A percentile compares a stretch with the other conserved stretches of the same genome.
Conservation (phyloP, 768 basidiomycete genomes). For the Serendipita sp. region DNA sequence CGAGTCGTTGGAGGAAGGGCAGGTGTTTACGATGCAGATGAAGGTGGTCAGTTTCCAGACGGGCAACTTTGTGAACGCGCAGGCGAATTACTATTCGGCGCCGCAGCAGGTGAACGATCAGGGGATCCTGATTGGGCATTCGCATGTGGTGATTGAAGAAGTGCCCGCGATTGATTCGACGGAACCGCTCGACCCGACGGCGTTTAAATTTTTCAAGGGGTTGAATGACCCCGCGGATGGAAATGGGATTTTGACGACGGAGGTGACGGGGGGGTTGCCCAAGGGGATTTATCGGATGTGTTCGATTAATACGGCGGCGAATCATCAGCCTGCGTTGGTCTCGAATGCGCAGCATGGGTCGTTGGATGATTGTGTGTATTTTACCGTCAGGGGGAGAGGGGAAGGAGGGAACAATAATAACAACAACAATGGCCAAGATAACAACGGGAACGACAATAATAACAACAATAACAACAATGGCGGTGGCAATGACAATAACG, state of each 20-base stretch:
- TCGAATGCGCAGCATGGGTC: conserved; percentile 45
- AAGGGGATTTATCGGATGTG: conserved; percentile 43
- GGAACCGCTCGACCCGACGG: conserved; percentile 29
- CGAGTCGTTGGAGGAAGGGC: background rate
- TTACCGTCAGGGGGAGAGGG: background rate
- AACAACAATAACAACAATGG: too few relatives aligned
- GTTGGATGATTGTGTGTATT: conserved; percentile 43
- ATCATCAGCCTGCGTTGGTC: conserved; percentile 44
- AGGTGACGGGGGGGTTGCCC: conserved; percentile 39
- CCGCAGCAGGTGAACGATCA: conserved; percentile 37
- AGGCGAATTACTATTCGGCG: conserved; percentile 38
- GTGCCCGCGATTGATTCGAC: conserved; percentile 31
- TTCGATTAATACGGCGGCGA: conserved; percentile 39
- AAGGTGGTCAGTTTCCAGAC: conserved; percentile 31
- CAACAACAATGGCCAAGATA: background rate
- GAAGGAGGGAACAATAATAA: background rate
- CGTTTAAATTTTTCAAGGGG: conserved; percentile 41
- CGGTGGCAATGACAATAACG: too few relatives aligned
- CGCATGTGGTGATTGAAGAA: conserved; percentile 41
- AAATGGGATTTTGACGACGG: conserved; percentile 26
- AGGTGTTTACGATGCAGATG: conserved; percentile 24
- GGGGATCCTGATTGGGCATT: conserved; percentile 41
- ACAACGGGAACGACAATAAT: background rate
- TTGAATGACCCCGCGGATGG: conserved; percentile 8
- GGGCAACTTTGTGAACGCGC: conserved; percentile 42